phyloP scores from a whole-genome alignment of 345 rosid species.

The Aquilaria yunnanensis region DNA sequence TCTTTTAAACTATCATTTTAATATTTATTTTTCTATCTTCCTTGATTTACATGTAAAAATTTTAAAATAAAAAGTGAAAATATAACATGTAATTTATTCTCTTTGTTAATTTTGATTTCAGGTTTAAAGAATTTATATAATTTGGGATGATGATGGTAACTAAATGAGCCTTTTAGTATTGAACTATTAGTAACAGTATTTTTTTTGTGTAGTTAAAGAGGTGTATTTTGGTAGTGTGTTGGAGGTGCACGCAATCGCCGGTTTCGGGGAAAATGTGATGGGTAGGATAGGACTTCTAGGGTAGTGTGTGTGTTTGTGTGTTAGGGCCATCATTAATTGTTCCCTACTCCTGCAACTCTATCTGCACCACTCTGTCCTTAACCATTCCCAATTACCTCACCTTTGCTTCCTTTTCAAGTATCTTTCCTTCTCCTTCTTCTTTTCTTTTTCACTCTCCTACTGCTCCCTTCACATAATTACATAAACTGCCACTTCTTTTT shows the following conservation, averaged over 20 bases:
- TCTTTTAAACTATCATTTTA: no score
- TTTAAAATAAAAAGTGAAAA: no score
- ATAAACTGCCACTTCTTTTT: neutral
- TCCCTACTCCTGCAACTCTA: constrained; percentile 13
- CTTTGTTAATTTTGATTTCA: no score
- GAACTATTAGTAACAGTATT: no score
- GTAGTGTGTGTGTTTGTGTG: constrained; percentile 5
- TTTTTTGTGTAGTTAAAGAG: neutral
- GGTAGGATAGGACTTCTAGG: no score
- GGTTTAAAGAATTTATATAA: no score
- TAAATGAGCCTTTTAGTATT: no score
- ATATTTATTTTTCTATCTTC: no score
- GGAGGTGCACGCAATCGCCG: neutral
- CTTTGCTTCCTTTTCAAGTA: constrained; percentile 25
- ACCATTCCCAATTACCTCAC: neutral
- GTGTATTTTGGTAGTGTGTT: neutral
- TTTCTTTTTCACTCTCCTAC: neutral
- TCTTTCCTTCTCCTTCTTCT: neutral
- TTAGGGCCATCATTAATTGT: constrained; percentile 27
- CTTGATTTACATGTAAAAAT: no score
- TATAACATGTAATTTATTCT: no score
- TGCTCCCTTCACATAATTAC: neutral
- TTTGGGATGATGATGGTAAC: no score
- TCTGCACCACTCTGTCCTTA: constrained; percentile 17
- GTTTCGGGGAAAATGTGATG: no score